These are phyloP conservation scores for Prunus fruticosa DNA, from an alignment of 306 rosid genomes.

Conservation along the genomic window DNA sequence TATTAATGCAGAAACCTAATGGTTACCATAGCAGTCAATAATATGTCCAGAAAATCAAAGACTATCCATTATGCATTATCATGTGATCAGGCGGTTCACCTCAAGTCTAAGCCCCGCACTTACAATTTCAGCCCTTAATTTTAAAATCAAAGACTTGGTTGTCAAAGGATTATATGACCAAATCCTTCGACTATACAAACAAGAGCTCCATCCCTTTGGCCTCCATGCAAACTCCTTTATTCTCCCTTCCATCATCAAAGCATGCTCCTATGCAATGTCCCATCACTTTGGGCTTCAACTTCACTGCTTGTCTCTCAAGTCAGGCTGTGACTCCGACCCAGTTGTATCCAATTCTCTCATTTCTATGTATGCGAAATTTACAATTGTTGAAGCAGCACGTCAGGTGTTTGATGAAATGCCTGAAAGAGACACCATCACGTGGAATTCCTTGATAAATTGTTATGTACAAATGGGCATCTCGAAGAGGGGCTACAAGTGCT, in stretches of 20 bases:
- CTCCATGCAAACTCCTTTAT: conserved; percentile 26
- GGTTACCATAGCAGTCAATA: neutral
- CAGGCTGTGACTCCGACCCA: conserved; percentile 34
- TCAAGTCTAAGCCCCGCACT: conserved; percentile 5
- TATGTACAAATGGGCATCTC: conserved; percentile 49
- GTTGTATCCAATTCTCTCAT: conserved; percentile 60
- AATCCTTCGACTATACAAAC: conserved; percentile 39
- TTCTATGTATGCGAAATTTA: conserved; percentile 50
- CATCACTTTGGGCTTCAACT: conserved; percentile 46
- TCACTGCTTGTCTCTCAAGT: conserved; percentile 47
- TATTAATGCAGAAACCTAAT: no score
- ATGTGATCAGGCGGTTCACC: conserved; percentile 7
- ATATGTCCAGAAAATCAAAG: neutral
- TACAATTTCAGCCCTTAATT: neutral
- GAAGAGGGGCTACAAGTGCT: conserved; percentile 36
- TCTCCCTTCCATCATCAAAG: conserved; percentile 64
- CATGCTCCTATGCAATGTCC: conserved; percentile 44
- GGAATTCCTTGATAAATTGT: conserved; percentile 65
- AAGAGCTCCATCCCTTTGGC: conserved; percentile 29
- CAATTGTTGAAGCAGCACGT: conserved; percentile 28
- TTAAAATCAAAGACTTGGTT: conserved; percentile 42
- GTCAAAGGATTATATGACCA: conserved; percentile 39
- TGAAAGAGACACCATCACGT: conserved; percentile 47
- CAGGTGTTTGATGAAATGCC: conserved; percentile 61
- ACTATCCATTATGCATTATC: conserved; percentile 1